Conservation (phyloP, 176 grass and related monocot species). For the Aechmea fasciata region DNA sequence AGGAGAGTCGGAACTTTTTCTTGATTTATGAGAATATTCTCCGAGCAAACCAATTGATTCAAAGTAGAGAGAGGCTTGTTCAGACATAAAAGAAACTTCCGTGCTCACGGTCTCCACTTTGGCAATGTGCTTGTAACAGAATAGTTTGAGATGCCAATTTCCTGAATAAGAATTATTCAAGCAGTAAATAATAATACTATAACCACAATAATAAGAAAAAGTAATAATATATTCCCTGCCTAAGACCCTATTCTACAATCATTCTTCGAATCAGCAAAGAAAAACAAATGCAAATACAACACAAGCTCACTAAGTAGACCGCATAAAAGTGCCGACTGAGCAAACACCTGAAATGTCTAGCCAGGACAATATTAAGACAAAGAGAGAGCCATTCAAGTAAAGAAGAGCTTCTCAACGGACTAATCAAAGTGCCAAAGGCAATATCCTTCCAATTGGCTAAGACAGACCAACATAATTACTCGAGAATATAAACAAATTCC, state of each 20-base stretch:
- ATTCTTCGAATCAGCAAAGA: too few species aligned
- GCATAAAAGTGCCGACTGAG: too few species aligned
- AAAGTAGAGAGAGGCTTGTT: constrained; percentile 37
- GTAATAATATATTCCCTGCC: neutral
- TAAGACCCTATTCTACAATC: neutral
- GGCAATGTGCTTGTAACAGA: constrained; percentile 16
- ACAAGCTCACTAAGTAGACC: too few species aligned
- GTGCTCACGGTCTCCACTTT: constrained; percentile 36
- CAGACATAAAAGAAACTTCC: constrained; percentile 56
- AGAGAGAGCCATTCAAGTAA: too few species aligned
- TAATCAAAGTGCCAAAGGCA: too few species aligned
- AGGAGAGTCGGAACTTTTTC: constrained; percentile 29
- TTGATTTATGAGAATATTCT: constrained; percentile 37
- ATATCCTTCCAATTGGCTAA: too few species aligned
- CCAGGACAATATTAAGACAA: too few species aligned
- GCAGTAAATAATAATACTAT: neutral
- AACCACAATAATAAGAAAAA: neutral
- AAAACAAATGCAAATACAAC: too few species aligned
- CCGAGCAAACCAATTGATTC: constrained; percentile 42
- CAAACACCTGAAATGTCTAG: too few species aligned
- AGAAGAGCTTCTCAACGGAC: too few species aligned
- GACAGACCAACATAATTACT: too few species aligned
- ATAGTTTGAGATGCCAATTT: constrained; percentile 7
- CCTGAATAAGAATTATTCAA: constrained; percentile 13
- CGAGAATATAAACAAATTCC: too few species aligned